A percentile compares a stretch with the other conserved stretches of the same genome.
phyloP scores from a whole-genome alignment of 352 stramenopile species.

The Aphanomyces stellatus region DNA sequence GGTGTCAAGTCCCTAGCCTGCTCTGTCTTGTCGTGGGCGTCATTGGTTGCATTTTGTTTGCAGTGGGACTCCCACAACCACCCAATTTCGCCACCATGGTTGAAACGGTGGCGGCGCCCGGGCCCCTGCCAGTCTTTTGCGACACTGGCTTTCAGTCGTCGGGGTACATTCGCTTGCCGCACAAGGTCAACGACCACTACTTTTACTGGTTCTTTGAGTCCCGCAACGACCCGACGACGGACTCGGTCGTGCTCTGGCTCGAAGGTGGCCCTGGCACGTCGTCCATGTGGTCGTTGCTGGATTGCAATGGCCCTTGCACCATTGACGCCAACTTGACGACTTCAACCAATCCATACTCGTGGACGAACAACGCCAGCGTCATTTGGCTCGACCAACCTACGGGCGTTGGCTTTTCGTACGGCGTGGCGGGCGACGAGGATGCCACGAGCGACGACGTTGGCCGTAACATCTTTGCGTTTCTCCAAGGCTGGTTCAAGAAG shows the following conservation, averaged over 20 bases:
- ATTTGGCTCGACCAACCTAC: constrained; percentile 64
- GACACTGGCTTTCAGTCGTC: constrained; percentile 24
- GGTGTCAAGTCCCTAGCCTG: too few relatives aligned
- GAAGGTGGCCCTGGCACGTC: constrained; percentile 52
- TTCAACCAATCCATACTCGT: constrained; percentile 42
- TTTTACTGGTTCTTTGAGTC: constrained; percentile 65
- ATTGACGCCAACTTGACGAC: constrained; percentile 33
- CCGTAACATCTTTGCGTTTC: constrained; percentile 58
- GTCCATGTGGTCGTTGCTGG: constrained; percentile 48
- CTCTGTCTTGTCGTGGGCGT: too few relatives aligned
- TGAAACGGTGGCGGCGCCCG: too few relatives aligned
- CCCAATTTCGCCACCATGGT: too few relatives aligned
- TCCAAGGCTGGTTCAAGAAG: constrained; percentile 48
- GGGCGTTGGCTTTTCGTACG: constrained; percentile 47
- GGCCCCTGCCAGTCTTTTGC: too few relatives aligned
- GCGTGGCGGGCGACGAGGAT: constrained; percentile 31
- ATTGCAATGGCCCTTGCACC: constrained; percentile 54
- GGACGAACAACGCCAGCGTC: constrained; percentile 53
- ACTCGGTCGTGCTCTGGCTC: constrained; percentile 62
- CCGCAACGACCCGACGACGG: constrained; percentile 25
- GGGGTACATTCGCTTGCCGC: constrained; percentile 39
- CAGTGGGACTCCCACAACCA: too few relatives aligned
- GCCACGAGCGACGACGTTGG: constrained; percentile 40
- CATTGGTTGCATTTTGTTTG: too few relatives aligned
- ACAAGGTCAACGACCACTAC: constrained; percentile 49